phyloP scores from a whole-genome alignment of 1,284 basidiomycete species.

The Pascua guehoae region DNA sequence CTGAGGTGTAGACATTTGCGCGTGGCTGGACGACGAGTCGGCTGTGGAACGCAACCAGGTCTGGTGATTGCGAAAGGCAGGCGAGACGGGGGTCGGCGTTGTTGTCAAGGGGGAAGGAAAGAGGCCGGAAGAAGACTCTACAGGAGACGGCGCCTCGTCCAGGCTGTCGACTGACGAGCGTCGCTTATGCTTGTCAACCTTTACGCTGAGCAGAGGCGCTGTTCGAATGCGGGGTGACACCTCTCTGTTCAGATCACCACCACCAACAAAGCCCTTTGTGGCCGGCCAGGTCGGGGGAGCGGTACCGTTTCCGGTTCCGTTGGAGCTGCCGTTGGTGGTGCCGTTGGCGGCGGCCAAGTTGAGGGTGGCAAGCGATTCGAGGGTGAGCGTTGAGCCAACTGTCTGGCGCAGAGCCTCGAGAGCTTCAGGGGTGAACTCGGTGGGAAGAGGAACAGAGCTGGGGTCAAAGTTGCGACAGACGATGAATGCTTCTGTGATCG shows the following conservation, averaged over 20 bases:
- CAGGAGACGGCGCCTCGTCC: constrained; percentile 12
- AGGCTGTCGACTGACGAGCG: constrained; percentile 13
- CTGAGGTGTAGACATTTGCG: background rate
- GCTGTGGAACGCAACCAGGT: no score
- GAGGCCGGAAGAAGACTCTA: constrained; percentile 1
- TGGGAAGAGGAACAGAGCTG: constrained; percentile 36
- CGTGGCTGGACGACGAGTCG: background rate
- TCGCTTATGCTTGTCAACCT: constrained; percentile 4
- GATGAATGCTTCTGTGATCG: constrained; percentile 54
- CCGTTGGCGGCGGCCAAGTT: background rate
- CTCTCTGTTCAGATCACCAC: constrained; percentile 32
- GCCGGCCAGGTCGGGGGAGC: constrained; percentile 25
- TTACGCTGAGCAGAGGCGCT: background rate
- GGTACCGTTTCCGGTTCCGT: no score
- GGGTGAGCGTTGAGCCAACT: constrained; percentile 36
- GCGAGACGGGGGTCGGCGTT: background rate
- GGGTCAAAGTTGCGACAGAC: constrained; percentile 54
- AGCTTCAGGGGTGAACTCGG: constrained; percentile 24
- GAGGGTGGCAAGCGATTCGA: constrained; percentile 36
- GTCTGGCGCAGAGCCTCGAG: constrained; percentile 29
- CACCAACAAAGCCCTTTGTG: constrained; percentile 40
- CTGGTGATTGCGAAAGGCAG: background rate
- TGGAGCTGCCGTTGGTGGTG: background rate
- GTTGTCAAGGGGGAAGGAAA: background rate
- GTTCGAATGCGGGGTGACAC: background rate